Percentiles rank a stretch among this genome's conserved stretches.
phyloP scores from a whole-genome alignment of 106 monocot species.

The Platanthera zijinensis region DNA sequence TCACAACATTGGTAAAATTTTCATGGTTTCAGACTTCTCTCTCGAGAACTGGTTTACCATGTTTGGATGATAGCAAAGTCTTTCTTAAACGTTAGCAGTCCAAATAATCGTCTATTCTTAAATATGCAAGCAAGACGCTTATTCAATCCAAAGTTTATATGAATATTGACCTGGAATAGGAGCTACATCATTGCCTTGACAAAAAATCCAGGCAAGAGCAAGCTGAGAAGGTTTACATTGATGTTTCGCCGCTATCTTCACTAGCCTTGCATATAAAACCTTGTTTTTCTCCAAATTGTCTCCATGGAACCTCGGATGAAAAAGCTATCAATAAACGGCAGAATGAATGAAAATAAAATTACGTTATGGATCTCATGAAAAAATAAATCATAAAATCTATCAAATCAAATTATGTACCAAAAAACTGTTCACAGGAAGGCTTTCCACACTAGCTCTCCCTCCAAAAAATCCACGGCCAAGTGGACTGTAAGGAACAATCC shows the following conservation, averaged over 20 bases:
- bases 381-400: slow-evolving; percentile 1
- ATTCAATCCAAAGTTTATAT: background rate
- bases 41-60: background rate
- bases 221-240: slow-evolving; percentile 38
- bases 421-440: slow-evolving; percentile 7
- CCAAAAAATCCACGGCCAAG: slow-evolving; percentile 50
- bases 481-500: slow-evolving; percentile 46
- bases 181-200: slow-evolving; percentile 44
- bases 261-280: slow-evolving; percentile 13
- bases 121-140: background rate
- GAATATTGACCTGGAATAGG: slow-evolving; percentile 42
- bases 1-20: background rate
- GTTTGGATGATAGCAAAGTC: background rate
- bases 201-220: slow-evolving; percentile 48
- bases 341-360: background rate
- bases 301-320: slow-evolving; percentile 31
- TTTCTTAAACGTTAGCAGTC: background rate
- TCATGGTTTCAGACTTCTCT: background rate
- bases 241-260: slow-evolving; percentile 30
- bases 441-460: slow-evolving; percentile 33
- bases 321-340: slow-evolving; percentile 8
- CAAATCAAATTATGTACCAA: slow-evolving; percentile 20
- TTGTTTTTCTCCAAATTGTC: slow-evolving; percentile 52
- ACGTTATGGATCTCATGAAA: background rate
- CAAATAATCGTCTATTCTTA: background rate